Evolutionary conservation across 352 stramenopile genomes (phyloP).

Genomic region (Globisporangium viniferum): DNA sequence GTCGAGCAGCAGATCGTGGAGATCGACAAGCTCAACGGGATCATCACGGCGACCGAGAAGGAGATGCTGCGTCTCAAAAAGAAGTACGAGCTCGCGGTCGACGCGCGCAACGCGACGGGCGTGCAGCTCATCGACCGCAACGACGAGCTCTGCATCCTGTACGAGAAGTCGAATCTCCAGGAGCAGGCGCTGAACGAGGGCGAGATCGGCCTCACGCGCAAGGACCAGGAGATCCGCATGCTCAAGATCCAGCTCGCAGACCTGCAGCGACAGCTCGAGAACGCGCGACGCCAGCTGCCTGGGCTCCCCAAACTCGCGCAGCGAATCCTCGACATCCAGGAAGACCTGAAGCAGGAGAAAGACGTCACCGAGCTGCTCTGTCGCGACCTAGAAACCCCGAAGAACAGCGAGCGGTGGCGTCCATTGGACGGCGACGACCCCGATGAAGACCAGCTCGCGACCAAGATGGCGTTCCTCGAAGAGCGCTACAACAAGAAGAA

Average conservation of each 20-base stretch:
- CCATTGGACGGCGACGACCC: constrained; percentile 86
- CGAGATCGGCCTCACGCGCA: constrained; percentile 72
- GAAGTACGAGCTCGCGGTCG: constrained; percentile 86
- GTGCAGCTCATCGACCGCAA: constrained; percentile 95
- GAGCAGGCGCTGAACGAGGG: constrained; percentile 81
- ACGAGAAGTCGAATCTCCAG: constrained; percentile 91
- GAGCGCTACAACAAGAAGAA: constrained; percentile 89
- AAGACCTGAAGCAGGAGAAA: constrained; percentile 83
- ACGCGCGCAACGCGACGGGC: constrained; percentile 84
- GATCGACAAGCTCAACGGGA: constrained; percentile 94
- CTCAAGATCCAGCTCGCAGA: constrained; percentile 72
- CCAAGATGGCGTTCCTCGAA: constrained; percentile 85
- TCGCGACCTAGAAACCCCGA: constrained; percentile 89
- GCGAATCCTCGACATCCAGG: constrained; percentile 72
- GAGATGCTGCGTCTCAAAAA: constrained; percentile 92
- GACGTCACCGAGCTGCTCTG: constrained; percentile 88
- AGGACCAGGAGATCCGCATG: constrained; percentile 83
- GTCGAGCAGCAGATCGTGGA: constrained; percentile 95
- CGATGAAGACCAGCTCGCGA: constrained; percentile 83
- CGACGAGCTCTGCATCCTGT: constrained; percentile 94
- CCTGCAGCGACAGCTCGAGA: constrained; percentile 70
- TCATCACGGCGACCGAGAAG: constrained; percentile 91
- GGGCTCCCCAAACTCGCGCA: constrained; percentile 78
- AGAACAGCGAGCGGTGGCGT: constrained; percentile 86
- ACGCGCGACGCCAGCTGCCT: constrained; percentile 68